Base-by-base conservation (phyloP, 345 rosid genomes). In the Ceriops zippeliana region DNA sequence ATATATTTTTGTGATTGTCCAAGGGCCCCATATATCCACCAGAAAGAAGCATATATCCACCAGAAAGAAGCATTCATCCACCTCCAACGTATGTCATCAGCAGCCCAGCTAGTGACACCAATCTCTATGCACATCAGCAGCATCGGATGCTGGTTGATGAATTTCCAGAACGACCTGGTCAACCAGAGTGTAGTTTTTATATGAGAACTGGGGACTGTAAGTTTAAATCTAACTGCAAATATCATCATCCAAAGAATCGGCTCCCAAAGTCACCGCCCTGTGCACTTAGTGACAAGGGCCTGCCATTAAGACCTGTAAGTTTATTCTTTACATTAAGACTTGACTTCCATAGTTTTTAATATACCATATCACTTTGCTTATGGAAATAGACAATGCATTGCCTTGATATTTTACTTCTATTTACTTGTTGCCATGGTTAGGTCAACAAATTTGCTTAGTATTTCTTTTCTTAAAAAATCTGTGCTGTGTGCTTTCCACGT, bases 241-340 rank as follows among this genome's bases (percentile, higher is more conserved):
- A 75, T 82, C 86, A 91, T 73, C 99, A 95, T 81, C 98, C 98
- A 24, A 91, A 85, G 82, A 80, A 72, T 69, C 83, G 83, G 24
- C 51, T 69, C 63, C 57, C 81, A 8, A 88, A 83, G 73, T 74
- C 83, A 53, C 71, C 86, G 61, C 81, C 90, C 30, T 83, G 78
- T 38, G 56, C 82, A 62, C 83, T 91, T 60, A 95, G 87, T 65
- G 92, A 89, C 83, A 91, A 90, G 82, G 99, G 98, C 71, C 83
- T 91, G 64, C 99, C 98, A 22, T 69, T 95, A 72, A 88, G 99
- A 84, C 98, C 96, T 84, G 99, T 95, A 83, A 90, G 92, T 84
- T 71, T 8, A 0, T 62, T 30, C 28, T 58, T 58, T 61, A 22
- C 54, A 56, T 73, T 27, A 68, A 5, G 20, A 6, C 16, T 63